These are phyloP conservation scores for Canna indica DNA, from an alignment of 176 grass and related monocot species.

Conservation along the genomic window DNA sequence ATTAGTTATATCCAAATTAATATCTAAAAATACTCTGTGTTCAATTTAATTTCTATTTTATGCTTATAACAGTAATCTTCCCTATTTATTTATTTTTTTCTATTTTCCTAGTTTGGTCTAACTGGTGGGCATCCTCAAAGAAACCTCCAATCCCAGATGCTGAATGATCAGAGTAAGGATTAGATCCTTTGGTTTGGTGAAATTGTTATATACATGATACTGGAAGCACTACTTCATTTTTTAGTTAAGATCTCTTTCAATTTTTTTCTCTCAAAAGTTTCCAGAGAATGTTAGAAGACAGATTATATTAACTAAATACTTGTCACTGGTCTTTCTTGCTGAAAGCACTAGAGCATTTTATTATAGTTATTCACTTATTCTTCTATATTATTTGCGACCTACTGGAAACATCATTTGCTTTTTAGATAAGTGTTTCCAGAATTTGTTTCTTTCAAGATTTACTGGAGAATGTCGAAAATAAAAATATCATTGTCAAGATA, in stretches of 20 bases:
- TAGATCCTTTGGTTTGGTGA: constrained; percentile 10
- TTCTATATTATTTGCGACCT: neutral
- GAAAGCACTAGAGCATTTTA: neutral
- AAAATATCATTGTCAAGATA: neutral
- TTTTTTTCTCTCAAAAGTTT: neutral
- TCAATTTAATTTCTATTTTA: neutral
- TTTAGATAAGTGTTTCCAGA: neutral
- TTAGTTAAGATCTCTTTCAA: too few species aligned
- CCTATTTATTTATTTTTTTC: constrained; percentile 6
- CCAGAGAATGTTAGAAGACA: neutral
- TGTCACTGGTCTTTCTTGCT: neutral
- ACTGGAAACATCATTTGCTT: neutral
- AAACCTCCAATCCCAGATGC: constrained; percentile 74
- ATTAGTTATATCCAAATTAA: too few species aligned
- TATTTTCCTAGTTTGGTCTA: constrained; percentile 62
- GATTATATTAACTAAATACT: neutral
- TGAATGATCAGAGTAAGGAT: constrained; percentile 77
- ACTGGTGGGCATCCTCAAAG: constrained; percentile 60
- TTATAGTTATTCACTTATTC: neutral
- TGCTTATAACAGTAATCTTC: neutral
- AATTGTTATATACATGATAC: neutral
- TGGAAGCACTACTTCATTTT: neutral
- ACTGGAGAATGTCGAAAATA: neutral
- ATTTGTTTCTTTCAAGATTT: neutral
- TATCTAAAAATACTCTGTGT: too few species aligned